Conservation (phyloP, 2,329 filamentous ascomycete genomes). For the Taxawa tesnikishii region DNA sequence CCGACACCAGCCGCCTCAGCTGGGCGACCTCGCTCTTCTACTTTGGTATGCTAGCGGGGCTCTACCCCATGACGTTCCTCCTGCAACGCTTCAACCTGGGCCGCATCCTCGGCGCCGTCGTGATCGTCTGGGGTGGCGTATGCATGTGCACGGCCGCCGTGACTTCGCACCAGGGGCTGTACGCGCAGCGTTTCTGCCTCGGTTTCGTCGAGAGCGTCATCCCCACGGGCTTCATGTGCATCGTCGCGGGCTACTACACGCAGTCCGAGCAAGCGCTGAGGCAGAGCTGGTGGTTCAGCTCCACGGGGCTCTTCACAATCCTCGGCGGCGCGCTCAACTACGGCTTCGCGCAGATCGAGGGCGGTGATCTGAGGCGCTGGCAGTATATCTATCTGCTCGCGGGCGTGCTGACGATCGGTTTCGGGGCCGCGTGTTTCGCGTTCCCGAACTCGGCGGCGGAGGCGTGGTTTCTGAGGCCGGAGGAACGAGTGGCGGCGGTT, state of each 20-base stretch:
- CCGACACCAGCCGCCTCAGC: conserved; percentile 54
- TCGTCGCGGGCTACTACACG: conserved; percentile 30
- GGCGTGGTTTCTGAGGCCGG: conserved; percentile 20
- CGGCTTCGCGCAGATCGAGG: conserved; percentile 21
- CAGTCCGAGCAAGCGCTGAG: conserved; percentile 25
- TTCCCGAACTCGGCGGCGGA: conserved; percentile 24
- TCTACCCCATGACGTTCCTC: conserved; percentile 61
- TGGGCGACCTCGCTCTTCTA: conserved; percentile 75
- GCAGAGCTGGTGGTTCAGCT: conserved; percentile 16
- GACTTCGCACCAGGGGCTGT: conserved; percentile 50
- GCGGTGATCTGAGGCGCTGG: conserved; percentile 26
- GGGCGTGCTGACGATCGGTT: conserved; percentile 18
- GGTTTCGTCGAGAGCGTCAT: conserved; percentile 45
- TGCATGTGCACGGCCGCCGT: conserved; percentile 60
- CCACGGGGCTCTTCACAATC: conserved; percentile 16
- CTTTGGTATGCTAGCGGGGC: conserved; percentile 63
- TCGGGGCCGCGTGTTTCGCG: conserved; percentile 17
- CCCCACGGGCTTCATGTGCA: conserved; percentile 45
- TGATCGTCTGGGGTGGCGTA: conserved; percentile 53
- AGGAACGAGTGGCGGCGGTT: conserved; percentile 22
- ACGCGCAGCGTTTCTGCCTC: conserved; percentile 41
- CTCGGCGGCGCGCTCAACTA: conserved; percentile 14
- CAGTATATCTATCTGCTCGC: conserved; percentile 19
- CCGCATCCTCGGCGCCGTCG: conserved; percentile 49
- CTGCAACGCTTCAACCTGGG: conserved; percentile 56